Base-by-base conservation (phyloP, 1,284 basidiomycete species). In the Ceratobasidium sp. region DNA sequence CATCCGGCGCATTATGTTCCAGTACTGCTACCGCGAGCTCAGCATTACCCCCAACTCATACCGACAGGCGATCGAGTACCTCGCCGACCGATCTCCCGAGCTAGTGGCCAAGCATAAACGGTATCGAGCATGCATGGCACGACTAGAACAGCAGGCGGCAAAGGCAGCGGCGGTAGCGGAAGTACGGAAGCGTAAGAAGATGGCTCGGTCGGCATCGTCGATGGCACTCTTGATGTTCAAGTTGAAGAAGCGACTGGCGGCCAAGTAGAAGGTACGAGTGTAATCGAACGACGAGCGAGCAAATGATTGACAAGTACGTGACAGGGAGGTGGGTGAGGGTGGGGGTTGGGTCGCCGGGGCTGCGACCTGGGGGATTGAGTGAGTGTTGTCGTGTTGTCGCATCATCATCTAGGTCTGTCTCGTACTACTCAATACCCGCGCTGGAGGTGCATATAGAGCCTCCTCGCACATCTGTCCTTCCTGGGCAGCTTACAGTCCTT, bases 231-330 rank as follows among this genome's bases (percentile, higher is more conserved):
- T 5, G 24, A 53, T 22, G 24, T 24, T 53, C n/a, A 53, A 53
- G 51, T 53, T 22, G 51, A 53, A 53, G 24, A n/a, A n/a, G n/a
- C 51, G 24, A 13, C 22, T 24, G 8, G 19, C 24, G 24, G 51
- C 51, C 51, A 53, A 53, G 24, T 53, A 53, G 22, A 53, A 53
- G 51, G 24, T 53, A 29, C 13, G 51, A 53, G 39, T 41, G 51
- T n/a, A n/a, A n/a, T n/a, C 8, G 22, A 53, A 7, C 14, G n/a
- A n/a, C n/a, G n/a, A n/a, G n/a, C n/a, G n/a, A n/a, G n/a, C n/a
- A n/a, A n/a, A n/a, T n/a, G n/a, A n/a, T n/a, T n/a, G n/a, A n/a
- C n/a, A n/a, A 49, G 16, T 19, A 49, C 4, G 8, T 49, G n/a
- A n/a, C 19, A 49, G 14, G n/a, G 24, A 24, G 24, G 39, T 6